Evolutionary conservation across 495 filamentous ascomycete species (phyloP).

Genomic region (Echria macrotheca): DNA sequence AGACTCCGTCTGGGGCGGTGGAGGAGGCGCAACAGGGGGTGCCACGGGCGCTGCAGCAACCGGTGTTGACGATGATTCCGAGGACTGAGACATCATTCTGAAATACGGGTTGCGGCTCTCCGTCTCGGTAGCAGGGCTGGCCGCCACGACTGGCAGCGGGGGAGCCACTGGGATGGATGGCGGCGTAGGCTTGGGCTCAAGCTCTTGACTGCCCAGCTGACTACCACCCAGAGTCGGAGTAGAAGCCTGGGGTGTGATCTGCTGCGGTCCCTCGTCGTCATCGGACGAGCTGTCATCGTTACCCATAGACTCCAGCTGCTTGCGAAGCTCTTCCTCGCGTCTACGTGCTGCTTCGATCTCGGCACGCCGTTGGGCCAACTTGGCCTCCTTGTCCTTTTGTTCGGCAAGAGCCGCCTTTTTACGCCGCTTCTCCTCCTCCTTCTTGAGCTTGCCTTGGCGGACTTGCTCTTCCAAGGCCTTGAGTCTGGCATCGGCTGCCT

Average conservation of each 20-base stretch:
- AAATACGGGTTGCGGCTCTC: constrained; percentile 50
- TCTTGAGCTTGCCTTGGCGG: constrained; percentile 90
- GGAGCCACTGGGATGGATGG: constrained; percentile 38
- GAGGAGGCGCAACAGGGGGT: constrained; percentile 35
- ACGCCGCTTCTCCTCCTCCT: constrained; percentile 86
- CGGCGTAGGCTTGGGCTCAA: constrained; percentile 46
- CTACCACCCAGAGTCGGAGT: constrained; percentile 62
- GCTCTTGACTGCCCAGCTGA: constrained; percentile 48
- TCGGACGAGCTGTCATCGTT: constrained; percentile 73
- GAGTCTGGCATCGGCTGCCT: constrained; percentile 75
- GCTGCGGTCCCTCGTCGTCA: constrained; percentile 80
- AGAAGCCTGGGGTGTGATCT: constrained; percentile 75
- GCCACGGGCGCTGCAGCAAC: constrained; percentile 37
- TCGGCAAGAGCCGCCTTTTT: constrained; percentile 83
- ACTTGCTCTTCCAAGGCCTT: constrained; percentile 91
- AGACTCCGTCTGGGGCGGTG: constrained; percentile 50
- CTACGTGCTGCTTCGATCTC: constrained; percentile 89
- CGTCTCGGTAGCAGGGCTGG: constrained; percentile 43
- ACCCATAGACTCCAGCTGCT: constrained; percentile 77
- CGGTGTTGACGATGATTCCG: constrained; percentile 43
- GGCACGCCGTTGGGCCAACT: constrained; percentile 76
- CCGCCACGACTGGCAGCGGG: constrained; percentile 39
- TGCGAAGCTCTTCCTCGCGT: constrained; percentile 79
- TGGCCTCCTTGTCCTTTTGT: constrained; percentile 83
- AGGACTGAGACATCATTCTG: constrained; percentile 46